These are phyloP conservation scores for Lachancea fermentati DNA, from an alignment of 805 yeast genomes.

Conservation along the genomic window DNA sequence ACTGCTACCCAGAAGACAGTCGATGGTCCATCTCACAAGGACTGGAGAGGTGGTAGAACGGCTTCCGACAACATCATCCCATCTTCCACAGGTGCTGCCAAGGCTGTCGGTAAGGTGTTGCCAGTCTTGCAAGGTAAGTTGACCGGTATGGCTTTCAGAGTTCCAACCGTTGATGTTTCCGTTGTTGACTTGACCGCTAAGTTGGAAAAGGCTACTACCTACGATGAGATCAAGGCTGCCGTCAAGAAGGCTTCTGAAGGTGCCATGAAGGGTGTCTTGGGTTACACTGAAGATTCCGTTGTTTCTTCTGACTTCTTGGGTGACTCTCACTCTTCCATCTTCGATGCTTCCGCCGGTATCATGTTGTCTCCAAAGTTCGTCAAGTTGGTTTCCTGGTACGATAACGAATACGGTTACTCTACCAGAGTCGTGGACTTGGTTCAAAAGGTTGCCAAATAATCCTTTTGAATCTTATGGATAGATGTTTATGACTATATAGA, in stretches of 20 bases:
- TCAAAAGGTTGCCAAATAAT: conserved; percentile 51
- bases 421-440: conserved; percentile 70
- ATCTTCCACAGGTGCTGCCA: conserved; percentile 73
- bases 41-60: conserved; percentile 79
- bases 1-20: conserved; percentile 71
- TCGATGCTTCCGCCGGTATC: conserved; percentile 66
- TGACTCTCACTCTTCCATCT: conserved; percentile 58
- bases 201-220: conserved; percentile 51
- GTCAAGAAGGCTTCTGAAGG: conserved; percentile 57
- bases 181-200: conserved; percentile 67
- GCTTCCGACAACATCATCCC: conserved; percentile 73
- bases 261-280: conserved; percentile 54
- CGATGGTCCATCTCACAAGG: conserved; percentile 74
- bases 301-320: conserved; percentile 66
- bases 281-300: conserved; percentile 67
- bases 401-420: no score
- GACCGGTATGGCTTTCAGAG: conserved; percentile 71
- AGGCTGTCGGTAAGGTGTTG: conserved; percentile 70
- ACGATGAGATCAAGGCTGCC: conserved; percentile 58
- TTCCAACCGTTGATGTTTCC: conserved; percentile 68
- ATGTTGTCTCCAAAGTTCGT: conserved; percentile 65
- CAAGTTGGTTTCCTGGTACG: conserved; percentile 68
- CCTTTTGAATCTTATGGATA: no score
- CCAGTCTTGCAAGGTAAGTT: conserved; percentile 68
- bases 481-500: no score